Evolutionary conservation across 1,139 yeast species (phyloP).

Genomic region (Pneumocystis murina): DNA sequence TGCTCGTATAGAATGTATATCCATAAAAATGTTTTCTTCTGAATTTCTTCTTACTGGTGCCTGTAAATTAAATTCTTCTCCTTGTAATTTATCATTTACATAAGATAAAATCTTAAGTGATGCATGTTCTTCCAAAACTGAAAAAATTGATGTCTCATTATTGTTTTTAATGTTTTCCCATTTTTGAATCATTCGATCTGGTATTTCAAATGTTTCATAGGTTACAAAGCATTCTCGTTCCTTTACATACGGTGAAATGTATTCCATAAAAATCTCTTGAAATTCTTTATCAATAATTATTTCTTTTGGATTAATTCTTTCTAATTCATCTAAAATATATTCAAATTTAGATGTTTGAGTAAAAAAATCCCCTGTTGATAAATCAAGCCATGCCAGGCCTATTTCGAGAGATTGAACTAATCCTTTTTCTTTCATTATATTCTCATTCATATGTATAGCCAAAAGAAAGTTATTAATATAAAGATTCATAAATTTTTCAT

Average conservation of each 20-base stretch:
- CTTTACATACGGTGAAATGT: conserved; percentile 30
- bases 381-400: conserved; percentile 80
- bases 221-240: conserved; percentile 47
- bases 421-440: background rate
- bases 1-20: conserved; percentile 66
- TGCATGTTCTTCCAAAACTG: conserved; percentile 32
- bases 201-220: conserved; percentile 30
- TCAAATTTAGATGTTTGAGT: conserved; percentile 46
- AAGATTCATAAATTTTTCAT: conserved; percentile 67
- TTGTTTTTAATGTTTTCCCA: conserved; percentile 1
- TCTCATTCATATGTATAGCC: conserved; percentile 45
- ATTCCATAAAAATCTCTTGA: conserved; percentile 7
- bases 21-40: conserved; percentile 54
- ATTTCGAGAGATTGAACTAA: conserved; percentile 20
- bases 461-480: conserved; percentile 56
- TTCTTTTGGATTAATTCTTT: conserved; percentile 57
- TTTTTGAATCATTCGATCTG: background rate
- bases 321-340: conserved; percentile 43
- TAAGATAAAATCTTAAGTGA: conserved; percentile 36
- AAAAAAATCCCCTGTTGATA: conserved; percentile 66
- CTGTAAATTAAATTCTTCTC: conserved; percentile 33
- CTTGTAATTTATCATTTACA: conserved; percentile 44
- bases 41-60: conserved; percentile 39
- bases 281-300: conserved; percentile 34
- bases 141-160: conserved; percentile 6